A percentile compares a stretch with the other conserved stretches of the same genome.
Evolutionary conservation across 805 yeast species (phyloP).

Genomic region (Cyberlindnera galapagoensis): DNA sequence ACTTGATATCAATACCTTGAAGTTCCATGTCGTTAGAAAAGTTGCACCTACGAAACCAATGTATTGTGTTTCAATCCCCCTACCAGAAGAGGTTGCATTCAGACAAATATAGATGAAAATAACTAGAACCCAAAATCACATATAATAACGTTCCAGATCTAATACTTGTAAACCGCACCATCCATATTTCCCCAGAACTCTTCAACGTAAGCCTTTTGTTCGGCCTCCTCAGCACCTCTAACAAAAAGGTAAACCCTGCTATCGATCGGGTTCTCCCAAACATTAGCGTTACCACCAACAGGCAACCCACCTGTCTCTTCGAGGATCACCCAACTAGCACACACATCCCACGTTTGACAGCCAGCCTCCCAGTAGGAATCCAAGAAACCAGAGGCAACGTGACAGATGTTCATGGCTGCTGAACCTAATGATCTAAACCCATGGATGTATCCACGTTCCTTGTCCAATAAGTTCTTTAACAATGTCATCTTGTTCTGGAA

Average conservation of each 20-base stretch:
- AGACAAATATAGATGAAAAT: conserved; percentile 9
- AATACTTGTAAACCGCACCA: conserved; percentile 39
- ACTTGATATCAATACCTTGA: conserved; percentile 38
- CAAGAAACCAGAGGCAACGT: conserved; percentile 50
- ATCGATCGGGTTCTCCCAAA: conserved; percentile 44
- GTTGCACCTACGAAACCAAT: conserved; percentile 97
- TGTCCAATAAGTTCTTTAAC: conserved; percentile 37
- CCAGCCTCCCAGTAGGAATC: conserved; percentile 70
- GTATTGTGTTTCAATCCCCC: conserved; percentile 78
- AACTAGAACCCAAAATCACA: not conserved
- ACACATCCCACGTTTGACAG: conserved; percentile 65
- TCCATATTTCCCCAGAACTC: conserved; percentile 45
- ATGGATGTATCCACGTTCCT: conserved; percentile 51
- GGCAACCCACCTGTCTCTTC: conserved; percentile 53
- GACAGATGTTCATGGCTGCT: conserved; percentile 57
- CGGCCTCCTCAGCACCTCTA: conserved; percentile 37
- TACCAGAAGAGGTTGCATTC: conserved; percentile 66
- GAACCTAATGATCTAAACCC: conserved; percentile 59
- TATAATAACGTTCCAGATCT: not conserved
- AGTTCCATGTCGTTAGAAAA: conserved; percentile 80
- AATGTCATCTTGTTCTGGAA: conserved; percentile 45
- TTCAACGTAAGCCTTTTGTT: conserved; percentile 39
- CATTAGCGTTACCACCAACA: conserved; percentile 47
- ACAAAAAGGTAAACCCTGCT: conserved; percentile 51
- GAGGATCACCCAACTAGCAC: conserved; percentile 61